A percentile compares a stretch with the other conserved stretches of the same genome.
phyloP scores from a whole-genome alignment of 176 grass and related monocot species.

The Leersia perrieri region DNA sequence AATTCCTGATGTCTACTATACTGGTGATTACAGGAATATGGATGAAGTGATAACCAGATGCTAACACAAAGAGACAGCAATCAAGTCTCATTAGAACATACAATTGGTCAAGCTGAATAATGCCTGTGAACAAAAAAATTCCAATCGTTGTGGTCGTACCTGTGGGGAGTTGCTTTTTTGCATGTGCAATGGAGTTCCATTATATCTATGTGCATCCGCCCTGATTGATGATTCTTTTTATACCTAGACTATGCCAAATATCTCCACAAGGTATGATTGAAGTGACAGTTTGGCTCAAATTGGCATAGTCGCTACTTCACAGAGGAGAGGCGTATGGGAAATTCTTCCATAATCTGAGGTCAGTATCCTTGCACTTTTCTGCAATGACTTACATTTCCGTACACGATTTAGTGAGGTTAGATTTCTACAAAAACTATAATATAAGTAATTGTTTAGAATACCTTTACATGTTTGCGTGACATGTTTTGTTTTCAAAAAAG shows the following conservation, averaged over 20 bases:
- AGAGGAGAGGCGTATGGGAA: not conserved
- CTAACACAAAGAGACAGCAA: slow-evolving; percentile 12
- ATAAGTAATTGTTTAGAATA: not conserved
- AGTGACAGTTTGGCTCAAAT: not conserved
- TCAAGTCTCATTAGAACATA: not conserved
- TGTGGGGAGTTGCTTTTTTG: not conserved
- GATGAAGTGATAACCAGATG: slow-evolving; percentile 7
- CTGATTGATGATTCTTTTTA: not conserved
- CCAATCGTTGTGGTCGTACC: not conserved
- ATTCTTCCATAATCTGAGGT: slow-evolving; percentile 8
- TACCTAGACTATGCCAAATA: not conserved
- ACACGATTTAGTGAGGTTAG: not conserved
- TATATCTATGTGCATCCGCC: not conserved
- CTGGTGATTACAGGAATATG: slow-evolving; percentile 26
- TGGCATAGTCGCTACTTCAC: not conserved
- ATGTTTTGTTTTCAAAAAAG: not conserved
- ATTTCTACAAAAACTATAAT: not conserved
- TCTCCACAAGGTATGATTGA: not conserved
- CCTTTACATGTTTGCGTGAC: not conserved
- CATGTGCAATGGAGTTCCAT: not conserved
- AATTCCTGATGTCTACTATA: slow-evolving; percentile 61
- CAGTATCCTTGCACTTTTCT: slow-evolving; percentile 17
- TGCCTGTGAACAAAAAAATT: not conserved
- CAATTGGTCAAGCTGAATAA: not conserved
- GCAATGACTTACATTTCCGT: not conserved